Conservation (phyloP, 345 rosid species). For the Chamaenerion angustifolium region DNA sequence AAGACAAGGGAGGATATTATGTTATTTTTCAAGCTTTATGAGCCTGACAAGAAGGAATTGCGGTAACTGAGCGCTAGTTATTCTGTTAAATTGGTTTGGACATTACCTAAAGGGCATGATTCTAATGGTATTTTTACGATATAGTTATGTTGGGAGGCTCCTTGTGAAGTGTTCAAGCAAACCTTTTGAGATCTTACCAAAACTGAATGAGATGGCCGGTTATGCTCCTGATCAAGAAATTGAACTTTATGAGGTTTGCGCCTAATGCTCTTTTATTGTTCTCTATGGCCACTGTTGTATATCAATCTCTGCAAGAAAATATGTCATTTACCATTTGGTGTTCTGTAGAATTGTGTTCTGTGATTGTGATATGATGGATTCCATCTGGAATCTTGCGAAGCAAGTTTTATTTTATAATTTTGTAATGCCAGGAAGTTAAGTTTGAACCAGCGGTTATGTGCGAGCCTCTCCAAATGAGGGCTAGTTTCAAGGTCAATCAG, state of each 20-base stretch:
- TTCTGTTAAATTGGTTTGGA: neutral
- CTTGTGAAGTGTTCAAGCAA: conserved; percentile 47
- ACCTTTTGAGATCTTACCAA: conserved; percentile 42
- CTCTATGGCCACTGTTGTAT: too few relatives aligned
- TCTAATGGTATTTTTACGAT: neutral
- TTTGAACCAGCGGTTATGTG: conserved; percentile 60
- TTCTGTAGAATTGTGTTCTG: too few relatives aligned
- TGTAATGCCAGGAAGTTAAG: conserved; percentile 42
- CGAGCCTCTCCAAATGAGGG: conserved; percentile 42
- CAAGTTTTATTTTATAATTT: too few relatives aligned
- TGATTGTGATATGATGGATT: too few relatives aligned
- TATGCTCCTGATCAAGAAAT: conserved; percentile 52
- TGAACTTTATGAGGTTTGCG: conserved; percentile 59
- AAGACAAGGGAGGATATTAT: conserved; percentile 57
- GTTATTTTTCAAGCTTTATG: conserved; percentile 63
- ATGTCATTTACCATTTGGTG: too few relatives aligned
- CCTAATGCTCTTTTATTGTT: neutral
- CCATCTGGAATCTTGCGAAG: too few relatives aligned
- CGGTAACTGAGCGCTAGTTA: conserved; percentile 18
- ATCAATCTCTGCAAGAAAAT: too few relatives aligned
- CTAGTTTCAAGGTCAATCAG: conserved; percentile 46
- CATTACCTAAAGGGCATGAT: neutral
- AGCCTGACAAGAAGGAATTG: conserved; percentile 48
- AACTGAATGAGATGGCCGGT: conserved; percentile 62
- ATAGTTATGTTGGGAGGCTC: conserved; percentile 52